phyloP scores from a whole-genome alignment of 2,329 filamentous ascomycete genomes.

The Fonsecaea nubica region DNA sequence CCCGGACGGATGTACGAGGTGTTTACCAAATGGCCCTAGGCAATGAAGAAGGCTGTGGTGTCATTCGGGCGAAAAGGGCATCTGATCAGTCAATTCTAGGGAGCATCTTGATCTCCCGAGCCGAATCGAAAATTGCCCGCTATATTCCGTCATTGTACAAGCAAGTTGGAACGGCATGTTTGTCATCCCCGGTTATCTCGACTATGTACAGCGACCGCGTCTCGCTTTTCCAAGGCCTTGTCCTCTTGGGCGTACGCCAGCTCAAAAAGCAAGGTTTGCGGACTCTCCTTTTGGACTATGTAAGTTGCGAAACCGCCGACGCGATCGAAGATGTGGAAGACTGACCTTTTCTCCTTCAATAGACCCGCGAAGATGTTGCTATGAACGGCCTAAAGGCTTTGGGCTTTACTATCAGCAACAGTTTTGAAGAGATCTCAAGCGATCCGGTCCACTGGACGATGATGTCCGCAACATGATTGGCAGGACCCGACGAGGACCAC shows the following conservation, averaged over 20 bases:
- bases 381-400: conserved; percentile 76
- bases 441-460: conserved; percentile 68
- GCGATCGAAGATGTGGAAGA: conserved; percentile 24
- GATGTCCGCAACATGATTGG: conserved; percentile 45
- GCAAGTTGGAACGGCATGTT: conserved; percentile 70
- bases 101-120: conserved; percentile 79
- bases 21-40: conserved; percentile 78
- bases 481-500: not conserved
- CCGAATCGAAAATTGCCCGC: conserved; percentile 70
- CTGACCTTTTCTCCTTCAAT: not conserved
- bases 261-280: conserved; percentile 78
- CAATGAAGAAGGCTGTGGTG: conserved; percentile 74
- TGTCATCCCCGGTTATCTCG: conserved; percentile 79
- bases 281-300: conserved; percentile 79
- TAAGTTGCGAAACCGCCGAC: conserved; percentile 54
- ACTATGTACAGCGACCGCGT: conserved; percentile 71
- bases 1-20: conserved; percentile 77
- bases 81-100: conserved; percentile 73
- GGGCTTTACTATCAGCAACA: conserved; percentile 80
- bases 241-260: conserved; percentile 80
- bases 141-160: conserved; percentile 71
- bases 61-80: conserved; percentile 79
- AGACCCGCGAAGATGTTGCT: conserved; percentile 75
- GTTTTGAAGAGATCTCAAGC: conserved; percentile 80
- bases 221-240: conserved; percentile 76